These are phyloP conservation scores for Wickerhamomyces xylosicus DNA, from an alignment of 805 yeast genomes.

Conservation along the genomic window DNA sequence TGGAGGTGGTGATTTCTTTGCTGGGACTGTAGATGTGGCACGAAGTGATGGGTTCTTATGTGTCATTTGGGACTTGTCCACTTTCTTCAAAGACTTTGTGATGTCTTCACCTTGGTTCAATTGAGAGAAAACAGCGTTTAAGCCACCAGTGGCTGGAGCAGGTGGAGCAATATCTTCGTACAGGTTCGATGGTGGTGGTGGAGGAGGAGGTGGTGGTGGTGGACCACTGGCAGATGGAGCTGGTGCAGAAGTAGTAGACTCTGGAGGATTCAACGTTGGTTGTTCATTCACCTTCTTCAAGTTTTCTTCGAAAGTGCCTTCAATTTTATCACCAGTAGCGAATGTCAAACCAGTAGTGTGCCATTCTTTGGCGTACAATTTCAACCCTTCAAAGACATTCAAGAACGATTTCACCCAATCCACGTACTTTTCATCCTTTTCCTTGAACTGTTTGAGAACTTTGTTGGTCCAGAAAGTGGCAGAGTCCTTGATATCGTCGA, in stretches of 20 bases:
- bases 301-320: constrained; percentile 40
- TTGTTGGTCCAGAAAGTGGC: constrained; percentile 93
- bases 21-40: constrained; percentile 34
- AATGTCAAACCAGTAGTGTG: constrained; percentile 84
- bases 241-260: constrained; percentile 62
- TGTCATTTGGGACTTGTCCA: constrained; percentile 88
- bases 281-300: constrained; percentile 20
- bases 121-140: constrained; percentile 87
- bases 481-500: constrained; percentile 81
- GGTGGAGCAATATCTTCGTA: constrained; percentile 31
- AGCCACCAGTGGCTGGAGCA: constrained; percentile 34
- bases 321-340: constrained; percentile 44
- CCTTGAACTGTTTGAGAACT: constrained; percentile 76
- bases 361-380: constrained; percentile 61
- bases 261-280: constrained; percentile 24
- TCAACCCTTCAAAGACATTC: constrained; percentile 58
- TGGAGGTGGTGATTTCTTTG: constrained; percentile 42
- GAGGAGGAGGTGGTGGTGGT: constrained; percentile 96
- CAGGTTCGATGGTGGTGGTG: constrained; percentile 78
- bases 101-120: constrained; percentile 77
- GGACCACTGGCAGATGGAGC: constrained; percentile 77
- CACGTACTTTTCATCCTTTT: constrained; percentile 52
- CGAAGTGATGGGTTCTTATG: constrained; percentile 85
- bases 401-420: constrained; percentile 74
- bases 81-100: constrained; percentile 82